Evolutionary conservation across 176 grass and related monocot genomes (phyloP), one percentile per base, ranked within the genome.

Genomic region (Thalia dealbata): DNA sequence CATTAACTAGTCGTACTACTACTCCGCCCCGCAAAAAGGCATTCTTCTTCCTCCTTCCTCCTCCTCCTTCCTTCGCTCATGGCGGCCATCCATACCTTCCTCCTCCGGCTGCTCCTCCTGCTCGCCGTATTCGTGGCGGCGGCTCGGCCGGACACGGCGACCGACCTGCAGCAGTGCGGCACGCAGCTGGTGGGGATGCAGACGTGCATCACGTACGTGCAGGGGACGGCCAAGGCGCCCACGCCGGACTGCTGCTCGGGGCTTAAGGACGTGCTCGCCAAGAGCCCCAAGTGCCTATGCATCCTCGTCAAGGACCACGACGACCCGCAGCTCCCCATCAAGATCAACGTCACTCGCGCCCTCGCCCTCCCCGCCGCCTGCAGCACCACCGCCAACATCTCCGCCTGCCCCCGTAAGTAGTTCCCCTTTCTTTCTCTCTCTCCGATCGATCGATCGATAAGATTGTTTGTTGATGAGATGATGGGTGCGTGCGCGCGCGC

Each of bases 201-300:
- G 62, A 81, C 95, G 56, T 99, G 95, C 80, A 83, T 99, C n/a
- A 71, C 86, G 16, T 99, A 91, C 81, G 87, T 93, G 63, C 87
- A 99, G 70, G 90, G 87, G 15, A 64, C 65, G 76, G 83, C 95
- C 0, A 69, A 50, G 2, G 44, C 81, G 43, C 95, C 95, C 72
- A 80, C 95, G 48, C 90, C 95, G 6, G 95, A 93, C 81, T 99
- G 93, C 84, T 96, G 93, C 76, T 68, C 75, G 16, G 93, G 93
- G 5, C 93, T 96, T 16, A 70, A 84, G 60, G 78, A 88, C 68
- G 93, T 92, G 45, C 82, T 96, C 0, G 80, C 71, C 3, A 84
- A 88, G 75, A 96, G 82, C 78, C 89, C 89, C 78, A 90, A 88
- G 82, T 96, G 93, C 80, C 93, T 96, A 10, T 96, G 93, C 85